A percentile compares a stretch with the other conserved stretches of the same genome.
phyloP scores from a whole-genome alignment of 805 yeast genomes.

The Blastobotrys parvus region DNA sequence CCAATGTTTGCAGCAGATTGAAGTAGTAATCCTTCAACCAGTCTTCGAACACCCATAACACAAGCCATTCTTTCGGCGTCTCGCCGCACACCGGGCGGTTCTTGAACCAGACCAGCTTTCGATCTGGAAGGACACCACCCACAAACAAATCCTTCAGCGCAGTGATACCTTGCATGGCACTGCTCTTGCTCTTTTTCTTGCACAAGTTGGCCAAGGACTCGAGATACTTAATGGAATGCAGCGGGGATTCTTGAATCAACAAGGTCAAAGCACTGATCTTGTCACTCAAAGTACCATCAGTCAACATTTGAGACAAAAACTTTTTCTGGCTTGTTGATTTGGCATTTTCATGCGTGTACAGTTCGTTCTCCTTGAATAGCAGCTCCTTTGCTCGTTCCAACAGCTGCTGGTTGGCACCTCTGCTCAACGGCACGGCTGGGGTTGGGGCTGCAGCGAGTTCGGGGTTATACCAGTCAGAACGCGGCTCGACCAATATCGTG shows the following conservation, averaged over 20 bases:
- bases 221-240: slow-evolving; percentile 77
- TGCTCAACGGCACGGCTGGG: slow-evolving; percentile 20
- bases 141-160: slow-evolving; percentile 84
- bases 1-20: slow-evolving; percentile 66
- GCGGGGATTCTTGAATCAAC: slow-evolving; percentile 88
- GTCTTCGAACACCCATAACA: slow-evolving; percentile 82
- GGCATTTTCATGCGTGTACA: slow-evolving; percentile 64
- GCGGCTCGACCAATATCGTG: slow-evolving; percentile 45
- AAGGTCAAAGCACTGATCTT: slow-evolving; percentile 91
- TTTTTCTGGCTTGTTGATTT: slow-evolving; percentile 73
- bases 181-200: slow-evolving; percentile 86
- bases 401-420: slow-evolving; percentile 49
- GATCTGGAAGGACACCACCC: slow-evolving; percentile 73
- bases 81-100: slow-evolving; percentile 52
- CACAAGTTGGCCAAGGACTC: slow-evolving; percentile 73
- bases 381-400: slow-evolving; percentile 57
- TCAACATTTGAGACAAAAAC: slow-evolving; percentile 79
- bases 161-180: slow-evolving; percentile 82
- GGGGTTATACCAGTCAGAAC: slow-evolving; percentile 71
- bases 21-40: slow-evolving; percentile 71
- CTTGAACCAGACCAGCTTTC: slow-evolving; percentile 72
- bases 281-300: slow-evolving; percentile 91
- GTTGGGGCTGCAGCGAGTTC: slow-evolving; percentile 24
- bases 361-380: slow-evolving; percentile 60
- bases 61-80: slow-evolving; percentile 48